Evolutionary conservation across 768 basidiomycete species (phyloP), one percentile per base, ranked within the genome.

Genomic region (Pleurotus salmoneostramineus): DNA sequence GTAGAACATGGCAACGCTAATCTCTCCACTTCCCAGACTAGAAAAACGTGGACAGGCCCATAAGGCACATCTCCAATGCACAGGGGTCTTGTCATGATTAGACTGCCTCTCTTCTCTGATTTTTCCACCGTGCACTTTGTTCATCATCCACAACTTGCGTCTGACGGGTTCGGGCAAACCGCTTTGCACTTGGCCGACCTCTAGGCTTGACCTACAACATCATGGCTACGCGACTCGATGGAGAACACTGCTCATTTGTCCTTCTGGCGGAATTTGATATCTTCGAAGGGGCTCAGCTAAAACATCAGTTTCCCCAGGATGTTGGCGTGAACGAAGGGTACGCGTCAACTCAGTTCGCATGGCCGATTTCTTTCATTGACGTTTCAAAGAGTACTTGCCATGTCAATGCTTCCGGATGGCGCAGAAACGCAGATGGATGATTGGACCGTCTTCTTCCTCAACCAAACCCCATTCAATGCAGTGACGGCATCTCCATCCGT

Each of bases 371-470:
- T 27, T 27, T 27, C 21, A 27, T 27, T 63, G 54, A 66, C 60
- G 56, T 17, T 31, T n/a, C 57, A 40, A 57, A 97, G 95, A 56
- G 82, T 95, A 11, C 80, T 98, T 2, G 96, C 96, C 4, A 95
- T 96, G 77, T 83, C 95, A 59, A 98, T 98, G 96, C 82, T 98
- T n/a, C 96, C 96, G 11, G 96, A 98, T 71, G 96, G 96, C 5
- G 96, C 94, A 31, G 96, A 98, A 73, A 84, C 89, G 50, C 91
- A 95, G 60, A 74, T 89, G 15, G 93, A 95, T 69, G 96, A 98
- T 72, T 98, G 95, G 95, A 98, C 96, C 6, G 85, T 97, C 42
- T 98, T 98, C 80, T 96, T 95, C 72, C 82, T 98, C 59, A 97
- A 97, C 68, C 96, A 97, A 71, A 93, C 91, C 0, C 79, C 87